Base-by-base conservation (phyloP, 257 asterid species). In the Solanum dulcamara region DNA sequence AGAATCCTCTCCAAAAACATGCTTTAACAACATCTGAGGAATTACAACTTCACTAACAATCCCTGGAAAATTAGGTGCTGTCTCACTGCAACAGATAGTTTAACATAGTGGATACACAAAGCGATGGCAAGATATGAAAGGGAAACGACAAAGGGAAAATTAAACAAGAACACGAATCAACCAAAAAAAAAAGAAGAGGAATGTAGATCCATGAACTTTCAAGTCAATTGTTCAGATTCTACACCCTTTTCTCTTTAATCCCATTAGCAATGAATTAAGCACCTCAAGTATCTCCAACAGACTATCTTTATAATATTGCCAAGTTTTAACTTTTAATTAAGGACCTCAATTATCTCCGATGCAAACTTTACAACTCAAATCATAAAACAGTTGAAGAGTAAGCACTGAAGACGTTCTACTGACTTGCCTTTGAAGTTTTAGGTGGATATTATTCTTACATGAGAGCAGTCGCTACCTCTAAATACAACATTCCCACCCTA, bases 1-100 rank as follows among this genome's bases (percentile, higher is more conserved):
- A 67, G 83, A 80, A 68, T 85, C 84, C 74, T 48, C 72, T 80
- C 88, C 88, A 67, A 67, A 85, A 11, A 85, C 84, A 51, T 81
- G 57, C 24, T 67, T 82, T 48, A 85, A 50, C 57, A 66, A 85
- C 51, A 26, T 44, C 42, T 81, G 83, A 85, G 88, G 88, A 81
- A 85, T 85, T 79, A 81, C 85, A 14, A 85, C 60, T 48, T 85
- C 88, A 53, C 66, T 20, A 67, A 26, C 30, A 10, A 51, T 84
- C 44, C 72, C 74, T 40, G 84, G 53, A 4, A 70, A 64, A 24
- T 77, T 81, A 50, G 83, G 20, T 24, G 59, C 37, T 7, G 84
- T 48, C 55, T 85, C 83, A 59, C 87, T 85, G 87, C 60, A 85
- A 40, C 28, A 77, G 24, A 60, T 7, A 79, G 46, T 62, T 62